Conservation (phyloP, 2,329 filamentous ascomycete species). For the Aureobasidium sp. region DNA sequence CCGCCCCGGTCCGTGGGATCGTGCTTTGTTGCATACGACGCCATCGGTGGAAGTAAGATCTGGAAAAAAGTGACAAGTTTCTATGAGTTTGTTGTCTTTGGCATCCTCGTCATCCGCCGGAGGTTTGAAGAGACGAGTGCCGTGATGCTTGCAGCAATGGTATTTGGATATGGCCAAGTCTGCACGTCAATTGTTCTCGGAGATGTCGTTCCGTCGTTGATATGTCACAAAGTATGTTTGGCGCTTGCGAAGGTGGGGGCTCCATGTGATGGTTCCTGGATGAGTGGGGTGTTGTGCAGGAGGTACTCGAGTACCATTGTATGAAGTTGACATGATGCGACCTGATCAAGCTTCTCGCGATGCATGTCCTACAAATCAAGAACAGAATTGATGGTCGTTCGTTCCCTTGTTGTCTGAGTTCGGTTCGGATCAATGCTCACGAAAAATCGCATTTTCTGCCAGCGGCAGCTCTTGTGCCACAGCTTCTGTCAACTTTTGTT, state of each 20-base stretch:
- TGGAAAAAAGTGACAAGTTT: neutral
- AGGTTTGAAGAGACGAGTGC: neutral
- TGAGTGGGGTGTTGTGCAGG: neutral
- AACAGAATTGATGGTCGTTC: neutral
- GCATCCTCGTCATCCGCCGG: neutral
- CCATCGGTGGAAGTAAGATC: neutral
- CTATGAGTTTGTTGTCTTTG: neutral
- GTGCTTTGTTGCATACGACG: neutral
- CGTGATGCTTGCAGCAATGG: neutral
- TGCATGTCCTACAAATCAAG: neutral
- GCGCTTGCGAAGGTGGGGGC: neutral
- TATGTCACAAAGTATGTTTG: neutral
- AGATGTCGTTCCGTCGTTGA: neutral
- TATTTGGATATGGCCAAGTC: neutral
- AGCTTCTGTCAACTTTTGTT: neutral
- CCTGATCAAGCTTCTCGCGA: neutral
- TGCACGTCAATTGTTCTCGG: neutral
- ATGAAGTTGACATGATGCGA: neutral
- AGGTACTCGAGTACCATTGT: no score
- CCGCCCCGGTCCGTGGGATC: neutral
- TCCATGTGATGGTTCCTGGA: neutral
- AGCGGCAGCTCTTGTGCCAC: neutral
- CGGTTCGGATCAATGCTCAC: neutral
- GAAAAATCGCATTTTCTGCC: neutral
- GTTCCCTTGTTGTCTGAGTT: neutral